phyloP scores from a whole-genome alignment of 2,329 filamentous ascomycete species.

The Rugonectria rugulosa region DNA sequence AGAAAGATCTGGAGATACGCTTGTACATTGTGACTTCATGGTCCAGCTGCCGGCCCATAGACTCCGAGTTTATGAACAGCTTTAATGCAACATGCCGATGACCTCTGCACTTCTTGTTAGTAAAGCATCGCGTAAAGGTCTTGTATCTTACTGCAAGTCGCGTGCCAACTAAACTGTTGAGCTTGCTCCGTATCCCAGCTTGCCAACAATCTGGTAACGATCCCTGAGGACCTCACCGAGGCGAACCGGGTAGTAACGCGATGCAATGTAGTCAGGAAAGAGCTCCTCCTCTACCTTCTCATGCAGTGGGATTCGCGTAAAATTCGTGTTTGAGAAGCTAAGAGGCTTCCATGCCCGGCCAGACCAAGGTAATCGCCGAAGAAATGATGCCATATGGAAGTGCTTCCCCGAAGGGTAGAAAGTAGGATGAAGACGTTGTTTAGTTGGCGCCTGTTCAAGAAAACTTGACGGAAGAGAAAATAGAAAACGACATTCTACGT shows the following conservation, averaged over 20 bases:
- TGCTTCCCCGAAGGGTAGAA: background rate
- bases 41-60: constrained; percentile 36
- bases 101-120: constrained; percentile 24
- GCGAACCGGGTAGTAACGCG: constrained; percentile 32
- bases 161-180: constrained; percentile 52
- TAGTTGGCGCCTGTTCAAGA: constrained; percentile 6
- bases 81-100: constrained; percentile 46
- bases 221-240: constrained; percentile 36
- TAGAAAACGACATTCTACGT: no score
- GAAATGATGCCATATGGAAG: constrained; percentile 1
- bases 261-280: constrained; percentile 28
- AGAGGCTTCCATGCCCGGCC: constrained; percentile 28
- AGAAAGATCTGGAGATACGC: constrained; percentile 41
- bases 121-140: background rate
- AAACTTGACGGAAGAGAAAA: background rate
- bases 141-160: constrained; percentile 38
- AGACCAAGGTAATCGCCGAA: constrained; percentile 20
- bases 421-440: background rate
- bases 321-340: constrained; percentile 24
- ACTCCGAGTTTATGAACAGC: constrained; percentile 36
- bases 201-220: constrained; percentile 49
- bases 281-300: constrained; percentile 33
- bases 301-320: background rate
- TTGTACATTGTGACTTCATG: constrained; percentile 54
- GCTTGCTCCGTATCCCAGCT: constrained; percentile 50